Evolutionary conservation across 305 asterid species (phyloP), one percentile per base, ranked within the genome.

Genomic region (Fraxinus latifolia): DNA sequence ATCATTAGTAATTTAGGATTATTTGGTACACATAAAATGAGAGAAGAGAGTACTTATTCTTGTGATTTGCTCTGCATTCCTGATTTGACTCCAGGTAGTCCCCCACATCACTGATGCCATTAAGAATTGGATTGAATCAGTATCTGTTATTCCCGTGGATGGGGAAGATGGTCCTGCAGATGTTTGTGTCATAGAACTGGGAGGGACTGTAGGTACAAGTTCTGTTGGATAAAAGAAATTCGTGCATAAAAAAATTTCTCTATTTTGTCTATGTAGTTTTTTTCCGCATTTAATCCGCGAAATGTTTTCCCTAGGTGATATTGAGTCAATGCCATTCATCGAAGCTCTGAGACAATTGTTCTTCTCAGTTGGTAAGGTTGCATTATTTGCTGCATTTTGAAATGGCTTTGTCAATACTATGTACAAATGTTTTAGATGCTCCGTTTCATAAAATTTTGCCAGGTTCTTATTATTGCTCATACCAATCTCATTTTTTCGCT

Each of bases 131-230:
- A 91, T 95, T 77, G 98, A 93, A 83, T 81, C 91, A 0, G 99
- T 93, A 55, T 85, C 99, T 83, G 82, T 65, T 36, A 92, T 91
- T 83, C 98, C 97, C 7, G 99, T 95, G 65, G 99, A 95, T 82
- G 99, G 97, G 77, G 86, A 91, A 80, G 97, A 94, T 74, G 98
- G 92, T 23, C 95, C 99, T 70, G 98, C 99, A 12, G 97, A 93
- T 91, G 97, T 95, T 82, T 95, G 99, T 86, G 99, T 95, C 79
- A 94, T 95, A 84, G 99, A 95, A 82, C 83, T 95, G 92, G 98
- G 99, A 82, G 98, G 99, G 79, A 95, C 99, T 80, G 98, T 95
- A 80, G 99, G 99, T 95, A 90, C 85, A 80, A 83, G 1, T 79
- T 11, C 86, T 27, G 78, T 29, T 32, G 33, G 72, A 42, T 58